These are phyloP conservation scores for Calonectria leucothoes DNA, from an alignment of 2,329 filamentous ascomycete species.

Conservation along the genomic window DNA sequence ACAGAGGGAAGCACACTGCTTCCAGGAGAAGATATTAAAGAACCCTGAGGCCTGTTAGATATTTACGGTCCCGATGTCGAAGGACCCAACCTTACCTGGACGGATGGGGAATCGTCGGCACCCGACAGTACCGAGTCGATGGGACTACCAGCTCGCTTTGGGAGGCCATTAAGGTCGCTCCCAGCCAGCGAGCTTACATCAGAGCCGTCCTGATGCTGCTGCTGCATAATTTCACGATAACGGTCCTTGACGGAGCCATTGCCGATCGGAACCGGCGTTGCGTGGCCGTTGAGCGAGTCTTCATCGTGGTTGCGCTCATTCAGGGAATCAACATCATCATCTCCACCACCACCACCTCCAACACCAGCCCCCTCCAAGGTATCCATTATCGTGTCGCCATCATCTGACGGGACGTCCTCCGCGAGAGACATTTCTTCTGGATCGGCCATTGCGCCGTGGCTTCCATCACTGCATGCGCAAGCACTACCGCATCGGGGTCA, in stretches of 20 bases:
- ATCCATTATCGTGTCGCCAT: slow-evolving; percentile 53
- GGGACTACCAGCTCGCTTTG: slow-evolving; percentile 72
- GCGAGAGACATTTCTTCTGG: slow-evolving; percentile 57
- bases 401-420: slow-evolving; percentile 53
- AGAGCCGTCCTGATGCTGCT: slow-evolving; percentile 58
- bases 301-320: slow-evolving; percentile 26
- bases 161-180: slow-evolving; percentile 58
- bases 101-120: slow-evolving; percentile 85
- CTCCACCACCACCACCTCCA: slow-evolving; percentile 34
- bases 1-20: slow-evolving; percentile 80
- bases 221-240: slow-evolving; percentile 58
- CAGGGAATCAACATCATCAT: slow-evolving; percentile 24
- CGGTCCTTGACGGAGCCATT: slow-evolving; percentile 50
- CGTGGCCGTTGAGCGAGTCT: slow-evolving; percentile 27
- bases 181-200: slow-evolving; percentile 65
- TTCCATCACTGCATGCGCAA: slow-evolving; percentile 52
- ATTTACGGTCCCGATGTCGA: not conserved
- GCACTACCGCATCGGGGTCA: slow-evolving; percentile 41
- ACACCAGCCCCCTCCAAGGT: slow-evolving; percentile 30
- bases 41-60: slow-evolving; percentile 62
- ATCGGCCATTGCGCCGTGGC: slow-evolving; percentile 60
- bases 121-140: slow-evolving; percentile 76
- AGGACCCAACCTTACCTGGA: slow-evolving; percentile 70
- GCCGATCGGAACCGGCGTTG: slow-evolving; percentile 33
- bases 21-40: slow-evolving; percentile 73